These are phyloP conservation scores for Phaeodactylum tricornutum DNA, from an alignment of 108 stramenopile species.

Conservation along the genomic window DNA sequence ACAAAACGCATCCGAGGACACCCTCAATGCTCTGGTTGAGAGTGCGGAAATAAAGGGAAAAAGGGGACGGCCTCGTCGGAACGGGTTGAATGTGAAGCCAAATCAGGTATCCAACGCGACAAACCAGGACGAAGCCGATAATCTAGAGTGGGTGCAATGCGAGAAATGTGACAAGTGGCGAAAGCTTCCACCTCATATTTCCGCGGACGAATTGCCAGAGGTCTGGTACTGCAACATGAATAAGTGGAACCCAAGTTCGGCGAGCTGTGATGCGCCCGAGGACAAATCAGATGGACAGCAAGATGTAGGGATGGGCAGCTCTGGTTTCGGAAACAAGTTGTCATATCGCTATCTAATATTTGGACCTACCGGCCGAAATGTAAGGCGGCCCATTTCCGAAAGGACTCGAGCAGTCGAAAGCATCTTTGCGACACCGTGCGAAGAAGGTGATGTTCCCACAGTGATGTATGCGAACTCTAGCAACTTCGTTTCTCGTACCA, in stretches of 20 bases:
- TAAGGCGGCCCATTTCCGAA: slow-evolving; percentile 65
- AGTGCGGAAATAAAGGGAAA: neutral
- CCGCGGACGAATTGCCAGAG: slow-evolving; percentile 61
- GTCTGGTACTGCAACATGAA: slow-evolving; percentile 81
- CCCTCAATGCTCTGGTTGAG: neutral
- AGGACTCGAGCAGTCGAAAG: slow-evolving; percentile 73
- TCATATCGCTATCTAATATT: slow-evolving; percentile 77
- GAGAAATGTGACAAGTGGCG: slow-evolving; percentile 84
- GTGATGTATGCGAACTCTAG: slow-evolving; percentile 72
- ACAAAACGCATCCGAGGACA: neutral
- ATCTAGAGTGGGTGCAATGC: slow-evolving; percentile 84
- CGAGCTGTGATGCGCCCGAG: slow-evolving; percentile 66
- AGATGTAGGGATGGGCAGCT: slow-evolving; percentile 44
- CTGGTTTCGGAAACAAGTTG: slow-evolving; percentile 49
- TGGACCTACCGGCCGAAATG: slow-evolving; percentile 49
- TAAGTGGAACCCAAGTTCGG: slow-evolving; percentile 62
- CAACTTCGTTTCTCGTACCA: slow-evolving; percentile 38
- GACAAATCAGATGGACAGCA: slow-evolving; percentile 58
- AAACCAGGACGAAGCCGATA: slow-evolving; percentile 34
- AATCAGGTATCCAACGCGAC: slow-evolving; percentile 3
- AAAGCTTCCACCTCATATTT: slow-evolving; percentile 60
- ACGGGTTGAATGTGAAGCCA: slow-evolving; percentile 3
- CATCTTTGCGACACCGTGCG: slow-evolving; percentile 35
- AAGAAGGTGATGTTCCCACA: slow-evolving; percentile 38
- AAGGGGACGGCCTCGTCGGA: slow-evolving; percentile 32